Conservation (phyloP, 2,329 filamentous ascomycete genomes). For the Cladosporium sp. region DNA sequence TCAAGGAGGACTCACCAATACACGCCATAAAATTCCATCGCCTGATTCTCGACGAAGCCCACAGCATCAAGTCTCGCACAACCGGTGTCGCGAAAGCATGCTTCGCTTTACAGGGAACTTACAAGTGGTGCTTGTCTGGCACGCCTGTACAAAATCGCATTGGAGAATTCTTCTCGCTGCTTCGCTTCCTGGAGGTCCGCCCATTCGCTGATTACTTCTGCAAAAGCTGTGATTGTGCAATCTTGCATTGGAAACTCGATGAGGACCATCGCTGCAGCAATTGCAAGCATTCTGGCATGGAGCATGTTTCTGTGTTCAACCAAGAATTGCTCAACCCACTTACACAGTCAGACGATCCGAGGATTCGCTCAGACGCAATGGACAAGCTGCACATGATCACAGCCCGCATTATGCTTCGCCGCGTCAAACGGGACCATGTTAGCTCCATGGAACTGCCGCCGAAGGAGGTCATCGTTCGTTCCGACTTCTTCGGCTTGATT, state of each 20-base stretch:
- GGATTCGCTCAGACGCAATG: conserved; percentile 66
- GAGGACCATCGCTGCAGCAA: conserved; percentile 64
- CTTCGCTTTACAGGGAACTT: conserved; percentile 80
- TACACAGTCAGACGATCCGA: conserved; percentile 42
- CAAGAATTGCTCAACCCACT: conserved; percentile 87
- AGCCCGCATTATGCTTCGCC: conserved; percentile 90
- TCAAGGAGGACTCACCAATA: conserved; percentile 73
- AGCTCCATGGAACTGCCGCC: conserved; percentile 94
- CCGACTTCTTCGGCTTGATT: conserved; percentile 94
- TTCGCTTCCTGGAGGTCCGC: conserved; percentile 83
- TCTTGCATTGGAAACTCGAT: conserved; percentile 78
- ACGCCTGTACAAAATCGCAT: conserved; percentile 97
- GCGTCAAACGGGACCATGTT: conserved; percentile 89
- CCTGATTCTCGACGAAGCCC: conserved; percentile 88
- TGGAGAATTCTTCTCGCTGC: conserved; percentile 90
- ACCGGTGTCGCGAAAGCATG: conserved; percentile 93
- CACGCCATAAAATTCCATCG: conserved; percentile 86
- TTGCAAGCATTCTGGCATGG: conserved; percentile 64
- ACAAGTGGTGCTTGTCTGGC: conserved; percentile 93
- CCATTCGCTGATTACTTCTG: conserved; percentile 95
- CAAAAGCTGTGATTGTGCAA: conserved; percentile 75
- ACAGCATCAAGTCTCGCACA: conserved; percentile 86
- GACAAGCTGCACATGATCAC: conserved; percentile 82
- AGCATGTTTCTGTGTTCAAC: conserved; percentile 81
- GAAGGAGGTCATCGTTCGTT: conserved; percentile 86